A percentile compares a stretch with the other conserved stretches of the same genome.
Conservation (phyloP, 2,329 filamentous ascomycete genomes). For the Neurospora sp. region DNA sequence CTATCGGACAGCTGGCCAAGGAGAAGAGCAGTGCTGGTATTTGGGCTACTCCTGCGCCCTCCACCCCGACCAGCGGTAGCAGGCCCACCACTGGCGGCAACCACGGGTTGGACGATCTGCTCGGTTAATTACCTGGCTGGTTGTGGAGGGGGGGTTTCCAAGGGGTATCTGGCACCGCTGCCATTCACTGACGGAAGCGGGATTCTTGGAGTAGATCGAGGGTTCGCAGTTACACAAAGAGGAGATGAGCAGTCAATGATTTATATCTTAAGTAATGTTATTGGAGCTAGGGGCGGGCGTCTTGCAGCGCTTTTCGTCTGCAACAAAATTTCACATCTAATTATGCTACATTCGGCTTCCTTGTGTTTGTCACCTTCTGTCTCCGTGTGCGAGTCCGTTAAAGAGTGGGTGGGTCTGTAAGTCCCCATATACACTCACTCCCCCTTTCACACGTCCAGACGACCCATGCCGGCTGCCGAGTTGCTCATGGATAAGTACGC, state of each 20-base stretch:
- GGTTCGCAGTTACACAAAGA: neutral
- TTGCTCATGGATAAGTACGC: neutral
- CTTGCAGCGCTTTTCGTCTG: neutral
- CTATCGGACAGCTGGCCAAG: conserved; percentile 91
- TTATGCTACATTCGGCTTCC: neutral
- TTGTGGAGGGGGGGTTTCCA: neutral
- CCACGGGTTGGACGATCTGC: conserved; percentile 37
- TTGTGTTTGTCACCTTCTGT: neutral
- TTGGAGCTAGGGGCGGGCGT: neutral
- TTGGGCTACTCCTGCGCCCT: conserved; percentile 64
- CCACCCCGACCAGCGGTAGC: conserved; percentile 11
- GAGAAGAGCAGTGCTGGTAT: conserved; percentile 92
- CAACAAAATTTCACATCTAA: neutral
- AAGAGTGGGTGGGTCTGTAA: neutral
- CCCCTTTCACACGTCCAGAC: neutral
- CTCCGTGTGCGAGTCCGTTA: neutral
- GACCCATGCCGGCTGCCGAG: neutral
- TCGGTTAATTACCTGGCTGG: conserved; percentile 26
- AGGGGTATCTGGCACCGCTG: neutral
- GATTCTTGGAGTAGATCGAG: neutral
- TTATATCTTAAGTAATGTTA: neutral
- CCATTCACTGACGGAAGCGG: neutral
- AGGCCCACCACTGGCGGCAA: conserved; percentile 16
- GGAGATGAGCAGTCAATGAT: neutral
- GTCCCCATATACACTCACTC: neutral